Evolutionary conservation across 192 early-diverging fungal genomes (phyloP).

Genomic region (Mortierella antarctica): DNA sequence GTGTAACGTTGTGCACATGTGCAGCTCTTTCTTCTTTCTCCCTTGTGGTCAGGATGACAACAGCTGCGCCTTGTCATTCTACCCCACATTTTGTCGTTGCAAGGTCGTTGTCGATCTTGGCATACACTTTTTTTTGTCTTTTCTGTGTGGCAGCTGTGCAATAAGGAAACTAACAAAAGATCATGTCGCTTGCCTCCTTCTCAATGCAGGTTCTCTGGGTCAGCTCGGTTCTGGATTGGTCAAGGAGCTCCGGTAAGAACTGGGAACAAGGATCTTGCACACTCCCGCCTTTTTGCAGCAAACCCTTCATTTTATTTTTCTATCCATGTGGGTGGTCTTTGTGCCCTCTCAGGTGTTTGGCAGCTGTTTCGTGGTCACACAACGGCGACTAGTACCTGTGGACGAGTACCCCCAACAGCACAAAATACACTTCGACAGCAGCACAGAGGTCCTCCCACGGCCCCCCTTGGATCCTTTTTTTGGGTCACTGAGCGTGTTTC

Average conservation of each 20-base stretch:
- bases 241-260: constrained; percentile 63
- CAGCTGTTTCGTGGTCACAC: constrained; percentile 7
- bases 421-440: background rate
- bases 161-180: too few relatives aligned
- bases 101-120: too few relatives aligned
- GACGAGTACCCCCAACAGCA: constrained; percentile 14
- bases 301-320: background rate
- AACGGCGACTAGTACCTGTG: constrained; percentile 6
- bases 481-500: constrained; percentile 20
- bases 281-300: too few relatives aligned
- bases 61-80: background rate
- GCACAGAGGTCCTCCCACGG: background rate
- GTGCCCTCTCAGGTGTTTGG: constrained; percentile 23
- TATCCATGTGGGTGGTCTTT: background rate
- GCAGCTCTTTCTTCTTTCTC: background rate
- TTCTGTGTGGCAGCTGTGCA: background rate
- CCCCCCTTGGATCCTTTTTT: background rate
- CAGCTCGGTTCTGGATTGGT: constrained; percentile 74
- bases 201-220: constrained; percentile 56
- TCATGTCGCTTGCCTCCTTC: background rate
- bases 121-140: constrained; percentile 2
- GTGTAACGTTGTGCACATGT: background rate
- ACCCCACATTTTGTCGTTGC: background rate
- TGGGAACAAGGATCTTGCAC: too few relatives aligned
- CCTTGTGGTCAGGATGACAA: background rate